Base-by-base conservation (phyloP, 1,139 yeast species). In the Candida glucosophila region DNA sequence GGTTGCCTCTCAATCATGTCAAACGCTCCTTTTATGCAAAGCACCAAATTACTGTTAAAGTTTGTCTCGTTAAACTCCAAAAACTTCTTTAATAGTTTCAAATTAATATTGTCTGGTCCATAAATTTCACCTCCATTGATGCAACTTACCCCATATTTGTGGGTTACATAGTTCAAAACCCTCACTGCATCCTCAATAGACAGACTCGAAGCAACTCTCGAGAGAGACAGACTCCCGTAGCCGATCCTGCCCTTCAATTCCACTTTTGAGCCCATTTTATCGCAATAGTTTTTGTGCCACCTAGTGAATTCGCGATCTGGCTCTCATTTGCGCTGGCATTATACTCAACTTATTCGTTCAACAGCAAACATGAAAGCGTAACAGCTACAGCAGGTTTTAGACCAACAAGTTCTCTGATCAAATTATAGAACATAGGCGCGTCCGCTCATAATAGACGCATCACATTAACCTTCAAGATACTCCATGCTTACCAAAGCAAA, bases 51-150 rank as follows among this genome's bases (percentile, higher is more conserved):
- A 35, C 68, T 56, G 29, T 67, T 56, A 27, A 57, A 53, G 23
- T 69, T 75, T 1, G 82, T 80, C 33, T 70, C 58, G 39, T 64
- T 57, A 11, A 43, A 28, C 14, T 54, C 62, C 32, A 80, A 71
- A 45, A 77, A 83, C 9, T 64, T 66, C 29, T 67, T 56, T 23
- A 81, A 44, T 28, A 73, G 60, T 39, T 67, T 55, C 50, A 80
- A 52, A 39, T 74, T 75, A 37, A 56, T 52, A 28, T 52, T 56
- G 23, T 55, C 52, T 25, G 62, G 52, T 15, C 92, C 92, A 43
- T 85, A 85, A 44, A 83, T 81, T 40, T 78, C 90, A 29, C 92
- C 93, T 17, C 73, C 73, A 43, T 83, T 83, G 55, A 82, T 56
- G 21, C 61, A 55, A 17, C 66, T 60, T 6, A 36, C 32, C 22